phyloP scores from a whole-genome alignment of 2,329 filamentous ascomycete species.

The Diaporthe sp. region DNA sequence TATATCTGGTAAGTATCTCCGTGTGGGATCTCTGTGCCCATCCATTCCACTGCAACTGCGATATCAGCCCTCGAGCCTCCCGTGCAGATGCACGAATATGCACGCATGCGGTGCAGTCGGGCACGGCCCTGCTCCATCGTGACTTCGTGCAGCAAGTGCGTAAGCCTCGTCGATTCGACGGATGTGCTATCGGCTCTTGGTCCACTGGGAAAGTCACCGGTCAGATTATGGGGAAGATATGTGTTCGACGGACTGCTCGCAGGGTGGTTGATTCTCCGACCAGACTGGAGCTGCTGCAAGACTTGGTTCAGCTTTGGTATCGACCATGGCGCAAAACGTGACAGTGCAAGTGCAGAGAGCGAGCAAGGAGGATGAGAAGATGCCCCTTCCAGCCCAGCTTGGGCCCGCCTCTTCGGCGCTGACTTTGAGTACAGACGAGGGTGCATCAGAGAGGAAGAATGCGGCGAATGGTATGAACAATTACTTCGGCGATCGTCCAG shows the following conservation, averaged over 20 bases:
- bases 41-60: background rate
- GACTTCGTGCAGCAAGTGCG: background rate
- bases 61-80: background rate
- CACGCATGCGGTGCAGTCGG: background rate
- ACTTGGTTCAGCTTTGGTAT: background rate
- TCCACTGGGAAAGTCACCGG: too few relatives aligned
- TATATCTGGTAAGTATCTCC: background rate
- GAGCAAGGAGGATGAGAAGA: background rate
- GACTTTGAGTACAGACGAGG: background rate
- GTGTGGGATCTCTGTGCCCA: too few relatives aligned
- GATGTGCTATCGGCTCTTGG: background rate
- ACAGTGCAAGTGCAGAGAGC: background rate
- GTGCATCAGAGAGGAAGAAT: background rate
- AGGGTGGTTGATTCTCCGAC: background rate
- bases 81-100: background rate
- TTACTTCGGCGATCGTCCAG: background rate
- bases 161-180: background rate
- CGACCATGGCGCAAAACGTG: background rate
- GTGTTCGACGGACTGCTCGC: background rate
- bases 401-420: background rate
- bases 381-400: background rate
- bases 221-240: background rate
- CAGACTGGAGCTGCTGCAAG: background rate
- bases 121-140: background rate
- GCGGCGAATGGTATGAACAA: too few relatives aligned